Conservation (phyloP, 495 filamentous ascomycete species). For the Astrocystis sublimbata region DNA sequence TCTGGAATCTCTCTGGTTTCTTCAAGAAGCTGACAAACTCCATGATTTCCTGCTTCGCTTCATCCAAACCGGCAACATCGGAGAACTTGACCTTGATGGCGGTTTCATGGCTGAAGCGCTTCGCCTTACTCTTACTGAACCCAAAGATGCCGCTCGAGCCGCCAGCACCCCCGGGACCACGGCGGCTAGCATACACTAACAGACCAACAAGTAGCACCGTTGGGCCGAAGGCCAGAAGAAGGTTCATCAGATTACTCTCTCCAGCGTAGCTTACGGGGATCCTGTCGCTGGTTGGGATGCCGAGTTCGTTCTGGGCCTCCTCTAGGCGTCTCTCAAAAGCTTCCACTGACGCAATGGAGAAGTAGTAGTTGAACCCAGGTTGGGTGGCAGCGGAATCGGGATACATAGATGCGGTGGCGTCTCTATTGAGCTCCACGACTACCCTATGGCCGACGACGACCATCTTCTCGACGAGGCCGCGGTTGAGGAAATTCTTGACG, state of each 20-base stretch:
- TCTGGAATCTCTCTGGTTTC: conserved; percentile 84
- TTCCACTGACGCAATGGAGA: conserved; percentile 92
- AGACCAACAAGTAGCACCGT: conserved; percentile 82
- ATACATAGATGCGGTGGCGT: conserved; percentile 73
- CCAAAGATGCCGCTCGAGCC: conserved; percentile 84
- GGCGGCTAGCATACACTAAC: conserved; percentile 72
- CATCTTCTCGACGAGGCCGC: conserved; percentile 92
- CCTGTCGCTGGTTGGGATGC: conserved; percentile 77
- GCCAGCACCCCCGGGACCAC: conserved; percentile 56
- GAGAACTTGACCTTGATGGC: conserved; percentile 95
- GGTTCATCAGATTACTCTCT: conserved; percentile 64
- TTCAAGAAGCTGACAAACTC: conserved; percentile 97
- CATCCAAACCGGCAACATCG: conserved; percentile 98
- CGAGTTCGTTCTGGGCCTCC: conserved; percentile 80
- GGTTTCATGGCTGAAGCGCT: conserved; percentile 94
- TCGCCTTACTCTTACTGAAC: conserved; percentile 91
- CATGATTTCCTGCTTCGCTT: conserved; percentile 98
- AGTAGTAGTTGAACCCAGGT: conserved; percentile 80
- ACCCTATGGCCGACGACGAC: conserved; percentile 74
- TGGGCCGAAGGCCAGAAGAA: conserved; percentile 79
- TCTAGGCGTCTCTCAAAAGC: conserved; percentile 87
- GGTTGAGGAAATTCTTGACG: conserved; percentile 86
- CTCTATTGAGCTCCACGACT: conserved; percentile 79
- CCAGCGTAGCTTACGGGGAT: conserved; percentile 88
- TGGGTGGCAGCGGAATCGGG: conserved; percentile 76